phyloP scores from a whole-genome alignment of 2,329 filamentous ascomycete species.

The Aspergillus bombycis region DNA sequence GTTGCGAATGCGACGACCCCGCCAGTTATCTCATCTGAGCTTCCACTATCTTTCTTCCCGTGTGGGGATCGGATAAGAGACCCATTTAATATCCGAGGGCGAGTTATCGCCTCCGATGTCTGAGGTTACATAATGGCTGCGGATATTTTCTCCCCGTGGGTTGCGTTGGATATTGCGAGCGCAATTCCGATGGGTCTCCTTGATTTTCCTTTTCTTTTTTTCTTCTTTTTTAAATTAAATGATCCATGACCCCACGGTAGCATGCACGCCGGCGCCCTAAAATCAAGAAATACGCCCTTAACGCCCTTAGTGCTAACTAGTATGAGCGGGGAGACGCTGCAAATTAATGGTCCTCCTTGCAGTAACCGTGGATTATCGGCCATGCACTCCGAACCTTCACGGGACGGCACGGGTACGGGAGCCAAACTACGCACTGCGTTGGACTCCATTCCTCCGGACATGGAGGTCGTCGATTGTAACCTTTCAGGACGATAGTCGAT shows the following conservation, averaged over 20 bases:
- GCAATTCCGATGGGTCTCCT: background rate
- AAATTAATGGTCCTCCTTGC: slow-evolving; percentile 29
- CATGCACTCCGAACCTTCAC: slow-evolving; percentile 42
- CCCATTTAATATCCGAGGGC: slow-evolving; percentile 7
- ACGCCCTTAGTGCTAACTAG: background rate
- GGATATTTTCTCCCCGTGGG: background rate
- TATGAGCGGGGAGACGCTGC: background rate
- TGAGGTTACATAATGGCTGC: background rate
- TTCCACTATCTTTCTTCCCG: background rate
- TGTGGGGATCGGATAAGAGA: slow-evolving; percentile 4
- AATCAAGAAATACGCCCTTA: background rate
- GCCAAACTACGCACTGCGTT: slow-evolving; percentile 13
- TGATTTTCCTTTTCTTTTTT: no score
- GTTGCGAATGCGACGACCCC: background rate
- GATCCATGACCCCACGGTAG: background rate
- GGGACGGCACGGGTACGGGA: slow-evolving; percentile 38
- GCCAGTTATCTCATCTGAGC: background rate
- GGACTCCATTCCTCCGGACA: background rate
- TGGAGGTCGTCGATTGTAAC: background rate
- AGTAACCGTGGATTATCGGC: slow-evolving; percentile 33
- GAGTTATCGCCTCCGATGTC: background rate
- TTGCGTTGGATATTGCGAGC: background rate
- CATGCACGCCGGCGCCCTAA: background rate
- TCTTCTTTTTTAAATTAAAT: background rate
- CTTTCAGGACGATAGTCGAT: background rate